Conservation (phyloP, 2,329 filamentous ascomycete species). For the Penicillium capsulatum region DNA sequence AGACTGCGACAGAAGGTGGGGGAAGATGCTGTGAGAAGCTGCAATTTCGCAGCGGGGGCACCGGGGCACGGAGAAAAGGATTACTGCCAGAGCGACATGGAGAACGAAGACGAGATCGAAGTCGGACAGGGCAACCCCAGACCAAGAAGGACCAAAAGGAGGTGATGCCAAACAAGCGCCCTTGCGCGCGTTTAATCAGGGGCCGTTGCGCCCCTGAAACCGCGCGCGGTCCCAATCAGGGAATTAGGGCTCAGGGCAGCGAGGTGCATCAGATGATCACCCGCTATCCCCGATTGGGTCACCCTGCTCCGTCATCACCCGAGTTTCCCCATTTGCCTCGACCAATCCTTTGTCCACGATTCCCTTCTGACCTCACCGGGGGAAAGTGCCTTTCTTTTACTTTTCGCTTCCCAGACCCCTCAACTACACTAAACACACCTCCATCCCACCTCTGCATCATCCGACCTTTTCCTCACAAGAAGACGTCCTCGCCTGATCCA, state of each 20-base stretch:
- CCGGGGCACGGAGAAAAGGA: conserved; percentile 22
- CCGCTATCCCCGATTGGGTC: conserved; percentile 4
- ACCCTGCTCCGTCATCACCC: conserved; percentile 14
- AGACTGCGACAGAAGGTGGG: conserved; percentile 20
- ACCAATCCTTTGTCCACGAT: conserved; percentile 16
- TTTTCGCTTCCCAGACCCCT: not conserved
- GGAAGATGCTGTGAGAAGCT: conserved; percentile 15
- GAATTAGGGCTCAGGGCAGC: conserved; percentile 5
- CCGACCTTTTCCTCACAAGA: conserved; percentile 1
- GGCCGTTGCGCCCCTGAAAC: conserved; percentile 2
- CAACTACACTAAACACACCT: not conserved
- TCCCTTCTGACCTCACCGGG: conserved; percentile 16
- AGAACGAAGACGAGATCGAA: conserved; percentile 14
- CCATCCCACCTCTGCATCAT: not conserved
- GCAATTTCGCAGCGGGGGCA: conserved; percentile 20
- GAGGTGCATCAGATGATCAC: conserved; percentile 3
- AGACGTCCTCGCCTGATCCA: conserved; percentile 13
- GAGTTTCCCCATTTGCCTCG: conserved; percentile 7
- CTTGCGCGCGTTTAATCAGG: conserved; percentile 35
- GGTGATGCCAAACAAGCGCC: conserved; percentile 35
- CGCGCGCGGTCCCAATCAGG: not conserved
- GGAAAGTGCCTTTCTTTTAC: conserved; percentile 9
- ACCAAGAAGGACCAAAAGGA: conserved; percentile 29
- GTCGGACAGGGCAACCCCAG: not conserved
- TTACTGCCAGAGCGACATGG: conserved; percentile 30